A percentile compares a stretch with the other conserved stretches of the same genome.
Conservation (phyloP, 441 rosid genomes). For the Aleurites moluccanus region DNA sequence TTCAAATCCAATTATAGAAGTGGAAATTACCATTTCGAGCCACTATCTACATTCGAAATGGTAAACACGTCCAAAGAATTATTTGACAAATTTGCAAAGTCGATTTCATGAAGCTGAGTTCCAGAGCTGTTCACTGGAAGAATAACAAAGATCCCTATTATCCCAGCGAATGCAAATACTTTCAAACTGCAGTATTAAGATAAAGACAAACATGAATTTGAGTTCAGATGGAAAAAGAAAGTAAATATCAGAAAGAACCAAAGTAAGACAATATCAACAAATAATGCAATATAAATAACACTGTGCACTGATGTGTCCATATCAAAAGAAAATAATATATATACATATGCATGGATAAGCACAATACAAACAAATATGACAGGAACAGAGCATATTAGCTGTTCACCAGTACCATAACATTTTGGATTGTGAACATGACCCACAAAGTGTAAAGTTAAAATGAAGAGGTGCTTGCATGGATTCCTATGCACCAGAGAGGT, state of each 20-base stretch:
- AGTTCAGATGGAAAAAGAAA: conserved; percentile 20
- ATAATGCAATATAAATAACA: not conserved
- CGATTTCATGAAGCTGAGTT: conserved; percentile 56
- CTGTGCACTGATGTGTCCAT: not conserved
- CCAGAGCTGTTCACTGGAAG: conserved; percentile 88
- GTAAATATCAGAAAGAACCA: conserved; percentile 11
- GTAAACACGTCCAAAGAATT: conserved; percentile 85
- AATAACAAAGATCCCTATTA: conserved; percentile 82
- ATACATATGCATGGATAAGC: not conserved
- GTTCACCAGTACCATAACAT: too few relatives aligned
- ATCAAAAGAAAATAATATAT: not conserved
- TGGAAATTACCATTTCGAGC: conserved; percentile 62
- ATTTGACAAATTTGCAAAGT: conserved; percentile 61
- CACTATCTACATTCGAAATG: conserved; percentile 71
- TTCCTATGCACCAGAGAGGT: conserved; percentile 1
- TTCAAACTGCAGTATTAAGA: conserved; percentile 67
- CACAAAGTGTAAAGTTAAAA: not conserved
- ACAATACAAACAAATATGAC: not conserved
- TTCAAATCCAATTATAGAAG: conserved; percentile 3
- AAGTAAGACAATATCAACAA: conserved; percentile 9
- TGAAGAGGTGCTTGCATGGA: not conserved
- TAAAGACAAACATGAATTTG: conserved; percentile 20
- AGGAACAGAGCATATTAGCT: not conserved
- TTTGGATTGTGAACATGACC: not conserved
- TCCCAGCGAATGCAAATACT: conserved; percentile 81